Evolutionary conservation across 352 stramenopile genomes (phyloP).

Genomic region (Hyaloperonospora brassicae): DNA sequence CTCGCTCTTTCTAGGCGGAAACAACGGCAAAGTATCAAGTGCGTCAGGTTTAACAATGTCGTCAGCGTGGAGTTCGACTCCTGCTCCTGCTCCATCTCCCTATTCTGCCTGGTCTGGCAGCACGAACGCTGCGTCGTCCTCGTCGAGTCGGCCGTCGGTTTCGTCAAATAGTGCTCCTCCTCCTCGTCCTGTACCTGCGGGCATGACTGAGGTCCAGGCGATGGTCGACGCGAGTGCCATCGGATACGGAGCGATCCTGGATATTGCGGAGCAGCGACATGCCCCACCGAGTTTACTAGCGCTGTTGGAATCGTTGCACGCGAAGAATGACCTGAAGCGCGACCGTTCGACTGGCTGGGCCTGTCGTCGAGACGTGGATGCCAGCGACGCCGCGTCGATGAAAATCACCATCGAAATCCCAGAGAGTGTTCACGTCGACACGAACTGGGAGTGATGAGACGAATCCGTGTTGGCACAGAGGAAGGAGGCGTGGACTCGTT

Average conservation of each 20-base stretch:
- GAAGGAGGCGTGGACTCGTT: no score
- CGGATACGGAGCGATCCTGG: conserved; percentile 63
- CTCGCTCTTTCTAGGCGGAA: conserved; percentile 22
- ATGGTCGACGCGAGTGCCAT: conserved; percentile 40
- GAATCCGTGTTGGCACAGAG: no score
- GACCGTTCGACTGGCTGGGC: conserved; percentile 31
- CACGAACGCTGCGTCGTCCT: conserved; percentile 17
- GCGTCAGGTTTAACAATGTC: conserved; percentile 17
- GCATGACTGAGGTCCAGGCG: conserved; percentile 13
- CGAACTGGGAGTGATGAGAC: conserved; percentile 28
- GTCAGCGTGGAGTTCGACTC: conserved; percentile 16
- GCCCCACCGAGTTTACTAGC: conserved; percentile 40
- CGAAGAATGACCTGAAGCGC: conserved; percentile 46
- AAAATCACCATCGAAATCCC: conserved; percentile 41
- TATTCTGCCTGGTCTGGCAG: conserved; percentile 29
- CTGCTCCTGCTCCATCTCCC: conserved; percentile 19
- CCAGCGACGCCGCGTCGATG: conserved; percentile 28
- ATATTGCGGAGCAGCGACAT: conserved; percentile 41
- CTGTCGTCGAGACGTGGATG: conserved; percentile 33
- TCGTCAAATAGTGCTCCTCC: conserved; percentile 11
- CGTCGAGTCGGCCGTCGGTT: conserved; percentile 6
- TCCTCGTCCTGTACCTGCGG: conserved; percentile 9
- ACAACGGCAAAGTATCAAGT: conserved; percentile 10
- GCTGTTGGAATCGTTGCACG: conserved; percentile 37
- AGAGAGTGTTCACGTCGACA: conserved; percentile 29